These are phyloP conservation scores for Coniophora puteana DNA, from an alignment of 1,284 basidiomycete species.

Conservation along the genomic window DNA sequence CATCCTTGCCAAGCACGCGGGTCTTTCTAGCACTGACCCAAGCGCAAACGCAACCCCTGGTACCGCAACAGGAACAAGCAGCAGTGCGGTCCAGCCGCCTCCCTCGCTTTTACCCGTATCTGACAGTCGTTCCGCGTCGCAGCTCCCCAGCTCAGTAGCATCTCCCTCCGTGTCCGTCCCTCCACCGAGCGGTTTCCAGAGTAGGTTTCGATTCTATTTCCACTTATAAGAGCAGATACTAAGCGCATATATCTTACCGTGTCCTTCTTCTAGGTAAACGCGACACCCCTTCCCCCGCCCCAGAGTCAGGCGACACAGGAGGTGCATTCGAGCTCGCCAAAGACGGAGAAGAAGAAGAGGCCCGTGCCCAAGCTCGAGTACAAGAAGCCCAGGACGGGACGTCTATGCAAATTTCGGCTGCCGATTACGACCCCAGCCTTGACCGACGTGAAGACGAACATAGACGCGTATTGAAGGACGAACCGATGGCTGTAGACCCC, in stretches of 20 bases:
- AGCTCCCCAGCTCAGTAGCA: conserved; percentile 43
- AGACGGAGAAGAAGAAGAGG: conserved; percentile 46
- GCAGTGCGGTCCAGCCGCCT: conserved; percentile 72
- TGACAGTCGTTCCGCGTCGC: conserved; percentile 58
- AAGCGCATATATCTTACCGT: conserved; percentile 1
- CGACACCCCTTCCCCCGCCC: conserved; percentile 53
- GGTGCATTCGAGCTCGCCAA: conserved; percentile 60
- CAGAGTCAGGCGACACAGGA: conserved; percentile 39
- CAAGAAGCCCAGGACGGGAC: conserved; percentile 45
- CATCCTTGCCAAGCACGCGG: conserved; percentile 80
- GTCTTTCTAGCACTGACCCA: conserved; percentile 38
- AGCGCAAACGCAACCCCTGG: conserved; percentile 51
- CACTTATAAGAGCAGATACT: too few species aligned
- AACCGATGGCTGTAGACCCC: conserved; percentile 36
- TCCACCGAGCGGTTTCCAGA: too few species aligned
- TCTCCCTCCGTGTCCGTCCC: conserved; percentile 24
- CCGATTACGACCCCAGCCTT: conserved; percentile 88
- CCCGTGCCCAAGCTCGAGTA: conserved; percentile 34
- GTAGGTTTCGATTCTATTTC: too few species aligned
- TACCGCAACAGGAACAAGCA: too few species aligned
- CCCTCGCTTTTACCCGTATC: conserved; percentile 51
- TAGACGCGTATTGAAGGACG: conserved; percentile 52
- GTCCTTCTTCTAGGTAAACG: conserved; percentile 35
- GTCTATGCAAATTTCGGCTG: conserved; percentile 77
- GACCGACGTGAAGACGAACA: conserved; percentile 82